Evolutionary conservation across 2,329 filamentous ascomycete species (phyloP).

Genomic region (Stemphylium lycopersici): DNA sequence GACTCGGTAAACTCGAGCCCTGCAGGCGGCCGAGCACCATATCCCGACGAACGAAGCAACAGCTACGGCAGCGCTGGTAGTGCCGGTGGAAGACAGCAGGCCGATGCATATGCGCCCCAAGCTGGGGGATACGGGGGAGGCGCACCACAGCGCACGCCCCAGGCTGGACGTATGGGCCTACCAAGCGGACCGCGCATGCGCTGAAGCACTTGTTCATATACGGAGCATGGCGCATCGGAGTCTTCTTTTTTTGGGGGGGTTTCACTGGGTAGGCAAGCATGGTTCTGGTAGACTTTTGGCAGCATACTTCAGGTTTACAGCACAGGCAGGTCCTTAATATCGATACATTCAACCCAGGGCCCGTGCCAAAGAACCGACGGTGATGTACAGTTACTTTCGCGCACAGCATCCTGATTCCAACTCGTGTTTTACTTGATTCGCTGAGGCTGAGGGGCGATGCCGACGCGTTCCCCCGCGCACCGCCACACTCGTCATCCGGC

Average conservation of each 20-base stretch:
- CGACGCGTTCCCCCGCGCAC: slow-evolving; percentile 14
- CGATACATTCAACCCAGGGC: not conserved
- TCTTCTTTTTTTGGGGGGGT: slow-evolving; percentile 14
- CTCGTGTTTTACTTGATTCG: slow-evolving; percentile 1
- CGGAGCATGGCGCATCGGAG: slow-evolving; percentile 29
- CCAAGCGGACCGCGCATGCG: slow-evolving; percentile 50
- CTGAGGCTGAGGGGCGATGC: not conserved
- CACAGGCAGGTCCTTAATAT: slow-evolving; percentile 12
- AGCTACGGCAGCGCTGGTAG: slow-evolving; percentile 35
- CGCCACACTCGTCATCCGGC: slow-evolving; percentile 14
- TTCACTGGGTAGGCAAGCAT: slow-evolving; percentile 7
- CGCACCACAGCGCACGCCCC: slow-evolving; percentile 32
- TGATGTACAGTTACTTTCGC: not conserved
- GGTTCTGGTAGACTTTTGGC: slow-evolving; percentile 1
- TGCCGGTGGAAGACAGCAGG: slow-evolving; percentile 38
- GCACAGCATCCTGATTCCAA: not conserved
- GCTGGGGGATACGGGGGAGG: slow-evolving; percentile 29
- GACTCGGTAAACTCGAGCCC: slow-evolving; percentile 24
- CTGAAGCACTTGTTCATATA: slow-evolving; percentile 15
- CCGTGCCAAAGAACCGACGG: not conserved
- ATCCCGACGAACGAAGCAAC: slow-evolving; percentile 43
- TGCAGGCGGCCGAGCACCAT: slow-evolving; percentile 28
- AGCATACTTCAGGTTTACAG: slow-evolving; percentile 9
- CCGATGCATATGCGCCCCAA: slow-evolving; percentile 40
- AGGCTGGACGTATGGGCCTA: slow-evolving; percentile 44